Evolutionary conservation across 345 rosid species (phyloP).

Genomic region (Syzygium oleosum): DNA sequence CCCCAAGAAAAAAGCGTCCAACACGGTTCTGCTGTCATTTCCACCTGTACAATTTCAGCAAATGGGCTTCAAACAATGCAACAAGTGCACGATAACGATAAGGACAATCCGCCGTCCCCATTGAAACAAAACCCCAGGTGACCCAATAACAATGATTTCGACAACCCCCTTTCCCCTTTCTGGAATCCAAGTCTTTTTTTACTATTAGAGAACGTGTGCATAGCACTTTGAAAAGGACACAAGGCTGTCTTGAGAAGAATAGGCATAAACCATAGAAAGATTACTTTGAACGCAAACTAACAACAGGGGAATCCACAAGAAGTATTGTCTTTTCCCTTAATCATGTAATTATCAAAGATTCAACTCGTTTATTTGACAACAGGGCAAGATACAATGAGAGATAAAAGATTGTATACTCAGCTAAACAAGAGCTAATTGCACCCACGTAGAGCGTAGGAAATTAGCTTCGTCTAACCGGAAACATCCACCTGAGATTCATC

Average conservation of each 20-base stretch:
- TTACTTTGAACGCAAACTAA: neutral
- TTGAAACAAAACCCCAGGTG: neutral
- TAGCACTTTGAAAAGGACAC: neutral
- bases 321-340: neutral
- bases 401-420: neutral
- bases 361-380: neutral
- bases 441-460: neutral
- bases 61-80: neutral
- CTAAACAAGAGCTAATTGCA: neutral
- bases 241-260: neutral
- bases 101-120: neutral
- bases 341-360: neutral
- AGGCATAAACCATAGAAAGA: neutral
- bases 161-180: neutral
- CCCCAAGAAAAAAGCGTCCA: constrained; percentile 95
- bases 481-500: neutral
- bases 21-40: constrained; percentile 43
- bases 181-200: neutral
- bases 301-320: neutral
- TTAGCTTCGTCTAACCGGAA: neutral
- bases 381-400: neutral
- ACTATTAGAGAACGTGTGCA: neutral
- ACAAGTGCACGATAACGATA: neutral
- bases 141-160: neutral
- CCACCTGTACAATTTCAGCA: constrained; percentile 38